Conservation (phyloP, 192 early-diverging fungal genomes). For the Glomus cerebriforme region DNA sequence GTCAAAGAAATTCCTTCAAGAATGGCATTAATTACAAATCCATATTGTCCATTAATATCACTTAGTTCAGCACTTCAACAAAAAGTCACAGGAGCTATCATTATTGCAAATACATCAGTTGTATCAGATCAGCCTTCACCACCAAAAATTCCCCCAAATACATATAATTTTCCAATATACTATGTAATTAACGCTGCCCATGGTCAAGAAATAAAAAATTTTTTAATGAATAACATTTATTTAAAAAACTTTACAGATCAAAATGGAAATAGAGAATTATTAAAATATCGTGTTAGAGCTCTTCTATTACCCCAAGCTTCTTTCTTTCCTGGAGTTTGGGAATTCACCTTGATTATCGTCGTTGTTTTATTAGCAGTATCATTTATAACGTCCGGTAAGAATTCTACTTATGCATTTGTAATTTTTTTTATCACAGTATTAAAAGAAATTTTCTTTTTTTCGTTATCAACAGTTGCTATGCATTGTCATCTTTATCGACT, state of each 20-base stretch:
- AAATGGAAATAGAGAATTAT: not conserved
- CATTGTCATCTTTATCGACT: constrained; percentile 17
- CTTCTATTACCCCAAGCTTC: not conserved
- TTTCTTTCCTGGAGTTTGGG: constrained; percentile 10
- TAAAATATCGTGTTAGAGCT: not conserved
- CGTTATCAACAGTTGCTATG: constrained; percentile 2
- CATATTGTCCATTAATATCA: not conserved
- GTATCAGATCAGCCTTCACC: not conserved
- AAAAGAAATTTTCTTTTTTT: not conserved
- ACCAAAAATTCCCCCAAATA: not conserved
- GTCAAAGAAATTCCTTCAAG: not conserved
- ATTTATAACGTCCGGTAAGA: not conserved
- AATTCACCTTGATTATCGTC: constrained; percentile 4
- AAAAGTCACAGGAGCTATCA: not conserved
- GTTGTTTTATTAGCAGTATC: constrained; percentile 15
- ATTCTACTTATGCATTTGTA: not conserved
- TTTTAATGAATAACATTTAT: not conserved
- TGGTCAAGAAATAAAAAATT: not conserved
- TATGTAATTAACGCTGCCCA: not conserved
- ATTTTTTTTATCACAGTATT: not conserved
- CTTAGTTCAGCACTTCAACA: not conserved
- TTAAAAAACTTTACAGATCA: not conserved
- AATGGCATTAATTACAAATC: not conserved
- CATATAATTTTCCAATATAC: not conserved
- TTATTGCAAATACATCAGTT: not conserved